phyloP scores from a whole-genome alignment of 352 stramenopile genomes.

The Plasmopara halstedii region DNA sequence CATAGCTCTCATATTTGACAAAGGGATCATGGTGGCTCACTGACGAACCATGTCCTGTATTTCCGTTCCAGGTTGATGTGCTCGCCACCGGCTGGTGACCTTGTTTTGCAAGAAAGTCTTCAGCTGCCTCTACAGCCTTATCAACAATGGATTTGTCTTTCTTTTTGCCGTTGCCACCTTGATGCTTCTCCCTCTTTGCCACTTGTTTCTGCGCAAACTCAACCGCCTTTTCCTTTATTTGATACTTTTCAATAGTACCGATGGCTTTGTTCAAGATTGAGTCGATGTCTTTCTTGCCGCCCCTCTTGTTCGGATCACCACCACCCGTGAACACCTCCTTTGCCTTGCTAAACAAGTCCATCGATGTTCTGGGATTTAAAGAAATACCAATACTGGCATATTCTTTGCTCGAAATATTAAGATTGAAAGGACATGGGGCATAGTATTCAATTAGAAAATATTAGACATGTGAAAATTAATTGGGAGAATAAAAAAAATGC shows the following conservation, averaged over 20 bases:
- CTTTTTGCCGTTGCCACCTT: slow-evolving; percentile 12
- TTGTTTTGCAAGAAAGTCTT: slow-evolving; percentile 22
- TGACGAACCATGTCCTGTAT: background rate
- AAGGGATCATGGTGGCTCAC: background rate
- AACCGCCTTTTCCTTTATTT: slow-evolving; percentile 19
- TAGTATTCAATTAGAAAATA: no score
- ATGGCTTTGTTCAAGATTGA: slow-evolving; percentile 16
- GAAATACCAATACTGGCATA: no score
- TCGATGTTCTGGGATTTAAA: no score
- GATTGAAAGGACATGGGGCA: no score
- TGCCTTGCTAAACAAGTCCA: slow-evolving; percentile 24
- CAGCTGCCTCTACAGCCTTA: slow-evolving; percentile 12
- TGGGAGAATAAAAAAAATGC: no score
- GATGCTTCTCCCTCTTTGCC: slow-evolving; percentile 10
- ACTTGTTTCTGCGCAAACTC: slow-evolving; percentile 21
- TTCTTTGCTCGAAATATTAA: no score
- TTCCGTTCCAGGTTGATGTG: background rate
- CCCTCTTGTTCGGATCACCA: slow-evolving; percentile 8
- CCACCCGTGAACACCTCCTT: slow-evolving; percentile 12
- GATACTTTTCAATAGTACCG: slow-evolving; percentile 17
- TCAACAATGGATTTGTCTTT: slow-evolving; percentile 20
- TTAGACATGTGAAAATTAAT: no score
- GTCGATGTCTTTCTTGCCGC: slow-evolving; percentile 12
- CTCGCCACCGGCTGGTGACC: slow-evolving; percentile 1
- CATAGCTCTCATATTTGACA: slow-evolving; percentile 14